Evolutionary conservation across 2,329 filamentous ascomycete genomes (phyloP).

Genomic region (Colletotrichum lentis): DNA sequence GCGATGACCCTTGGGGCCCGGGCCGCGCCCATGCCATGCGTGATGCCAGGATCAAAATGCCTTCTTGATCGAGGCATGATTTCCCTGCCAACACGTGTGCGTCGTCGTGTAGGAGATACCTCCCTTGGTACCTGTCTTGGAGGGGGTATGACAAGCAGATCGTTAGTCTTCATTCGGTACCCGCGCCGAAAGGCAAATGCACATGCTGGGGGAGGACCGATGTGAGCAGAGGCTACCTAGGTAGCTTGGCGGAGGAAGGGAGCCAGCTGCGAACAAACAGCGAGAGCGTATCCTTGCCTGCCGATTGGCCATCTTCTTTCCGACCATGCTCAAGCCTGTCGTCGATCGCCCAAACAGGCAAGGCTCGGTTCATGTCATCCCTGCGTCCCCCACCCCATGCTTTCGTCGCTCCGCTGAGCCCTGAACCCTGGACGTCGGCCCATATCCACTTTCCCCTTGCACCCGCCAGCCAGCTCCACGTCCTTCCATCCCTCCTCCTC

Average conservation of each 20-base stretch:
- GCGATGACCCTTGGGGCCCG: neutral
- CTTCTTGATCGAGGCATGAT: neutral
- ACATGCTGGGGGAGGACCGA: neutral
- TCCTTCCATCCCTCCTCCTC: neutral
- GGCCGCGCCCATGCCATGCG: neutral
- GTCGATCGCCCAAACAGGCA: constrained; percentile 26
- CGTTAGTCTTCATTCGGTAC: too few species aligned
- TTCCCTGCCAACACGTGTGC: constrained; percentile 10
- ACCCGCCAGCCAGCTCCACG: neutral
- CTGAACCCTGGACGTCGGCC: constrained; percentile 16
- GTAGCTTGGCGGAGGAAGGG: too few species aligned
- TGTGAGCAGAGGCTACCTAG: neutral
- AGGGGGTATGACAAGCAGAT: neutral
- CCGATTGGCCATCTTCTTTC: constrained; percentile 27
- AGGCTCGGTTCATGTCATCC: constrained; percentile 13
- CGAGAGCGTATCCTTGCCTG: neutral
- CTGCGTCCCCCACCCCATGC: neutral
- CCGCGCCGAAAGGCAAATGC: neutral
- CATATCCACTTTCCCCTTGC: constrained; percentile 6
- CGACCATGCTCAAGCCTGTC: constrained; percentile 15
- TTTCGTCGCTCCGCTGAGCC: neutral
- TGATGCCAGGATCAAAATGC: neutral
- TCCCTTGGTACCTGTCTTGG: too few species aligned
- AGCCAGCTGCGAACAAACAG: constrained; percentile 6
- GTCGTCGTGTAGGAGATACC: neutral